Conservation (phyloP, 441 rosid species). For the Aquilaria agallochum region DNA sequence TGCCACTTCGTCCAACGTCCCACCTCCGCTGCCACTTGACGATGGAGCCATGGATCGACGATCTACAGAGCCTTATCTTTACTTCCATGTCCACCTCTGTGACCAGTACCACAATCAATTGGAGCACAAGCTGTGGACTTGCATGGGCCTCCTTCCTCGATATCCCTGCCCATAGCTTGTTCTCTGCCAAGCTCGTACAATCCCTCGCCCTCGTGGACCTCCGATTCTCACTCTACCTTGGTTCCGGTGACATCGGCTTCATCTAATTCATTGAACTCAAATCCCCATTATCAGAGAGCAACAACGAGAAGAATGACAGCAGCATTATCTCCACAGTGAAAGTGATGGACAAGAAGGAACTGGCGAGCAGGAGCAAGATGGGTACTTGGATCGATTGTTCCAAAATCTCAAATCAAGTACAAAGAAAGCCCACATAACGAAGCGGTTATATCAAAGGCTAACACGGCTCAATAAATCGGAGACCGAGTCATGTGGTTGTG, state of each 20-base stretch:
- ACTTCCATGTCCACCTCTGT: conserved; percentile 63
- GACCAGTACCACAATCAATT: conserved; percentile 47
- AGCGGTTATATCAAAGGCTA: no score
- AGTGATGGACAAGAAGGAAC: conserved; percentile 89
- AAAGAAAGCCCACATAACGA: no score
- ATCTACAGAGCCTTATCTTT: conserved; percentile 86
- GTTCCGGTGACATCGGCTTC: conserved; percentile 79
- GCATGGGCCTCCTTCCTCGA: conserved; percentile 56
- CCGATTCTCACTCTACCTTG: conserved; percentile 64
- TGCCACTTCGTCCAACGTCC: no score
- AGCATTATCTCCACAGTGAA: conserved; percentile 54
- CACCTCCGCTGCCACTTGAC: no score
- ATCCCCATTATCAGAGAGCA: conserved; percentile 14
- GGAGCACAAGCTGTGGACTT: conserved; percentile 73
- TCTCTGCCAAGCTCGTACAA: conserved; percentile 48
- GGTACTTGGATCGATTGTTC: conserved; percentile 16
- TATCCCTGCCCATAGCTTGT: conserved; percentile 54
- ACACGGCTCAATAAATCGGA: no score
- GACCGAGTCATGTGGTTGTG: no score
- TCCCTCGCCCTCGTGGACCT: conserved; percentile 63
- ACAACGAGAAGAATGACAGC: background rate
- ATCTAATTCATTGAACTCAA: conserved; percentile 60
- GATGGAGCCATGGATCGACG: conserved; percentile 80
- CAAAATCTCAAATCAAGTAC: no score
- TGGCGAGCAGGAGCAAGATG: conserved; percentile 70